Base-by-base conservation (phyloP, 768 basidiomycete genomes). In the Podaxis sp. region DNA sequence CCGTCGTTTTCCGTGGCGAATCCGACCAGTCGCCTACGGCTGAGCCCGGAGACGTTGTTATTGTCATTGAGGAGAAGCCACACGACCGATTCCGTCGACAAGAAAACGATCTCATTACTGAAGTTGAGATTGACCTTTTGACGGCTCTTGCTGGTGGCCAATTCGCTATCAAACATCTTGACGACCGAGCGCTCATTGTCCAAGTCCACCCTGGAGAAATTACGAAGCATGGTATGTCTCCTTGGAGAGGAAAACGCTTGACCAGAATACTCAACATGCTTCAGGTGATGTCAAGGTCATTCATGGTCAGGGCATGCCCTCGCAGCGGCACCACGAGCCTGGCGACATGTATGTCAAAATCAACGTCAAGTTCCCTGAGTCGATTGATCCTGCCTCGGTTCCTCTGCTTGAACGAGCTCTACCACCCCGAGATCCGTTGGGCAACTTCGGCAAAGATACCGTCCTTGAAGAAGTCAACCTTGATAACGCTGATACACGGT, bases 221-320 rank as follows among this genome's bases (percentile, higher is more conserved):
- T 47, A 84, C 96, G 69, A 96, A 96, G 78, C 88, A 96, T 68
- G 93, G 96, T 97, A 69, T 65, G 89, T 77, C 52, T 49, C 17
- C 55, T 37, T 47, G 40, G 22, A 63, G 7, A 51, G 67, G 19
- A 49, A 7, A 36, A 2, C 22, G 3, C 33, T 7, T 12, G 33
- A 33, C 19, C 7, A n/a, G 15, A 22, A 49, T 60, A 15, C 33
- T 53, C 68, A 66, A 19, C 55, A n/a, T 40, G 22, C 17, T 57
- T 25, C 53, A 96, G 96, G 91, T 64, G 89, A 91, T 49, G 71
- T 95, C 70, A 98, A 97, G 77, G 89, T 96, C 66, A 90, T 99
- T 68, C 85, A 85, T 54, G 93, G 91, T 4, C 96, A 98, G 77
- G 97, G 97, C 65, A 99, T 99, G 97, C 97, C 96, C 12, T 98